Conservation (phyloP, 345 rosid species). For the Psidium guajava region DNA sequence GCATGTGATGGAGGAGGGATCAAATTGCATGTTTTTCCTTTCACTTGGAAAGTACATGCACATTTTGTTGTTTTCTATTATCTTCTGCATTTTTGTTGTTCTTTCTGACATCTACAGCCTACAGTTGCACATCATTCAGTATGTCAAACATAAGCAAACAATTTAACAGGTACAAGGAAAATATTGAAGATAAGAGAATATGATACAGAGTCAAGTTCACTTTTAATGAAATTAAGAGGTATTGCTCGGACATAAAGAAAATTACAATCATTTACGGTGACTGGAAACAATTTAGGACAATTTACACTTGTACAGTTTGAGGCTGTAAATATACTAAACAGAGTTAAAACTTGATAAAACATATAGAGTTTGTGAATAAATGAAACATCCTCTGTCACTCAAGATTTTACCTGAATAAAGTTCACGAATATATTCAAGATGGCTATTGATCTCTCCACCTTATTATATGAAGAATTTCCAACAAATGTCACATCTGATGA, state of each 20-base stretch:
- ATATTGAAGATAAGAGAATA: background rate
- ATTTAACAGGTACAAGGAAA: background rate
- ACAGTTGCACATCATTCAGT: background rate
- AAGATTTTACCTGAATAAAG: slow-evolving; percentile 55
- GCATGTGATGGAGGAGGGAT: background rate
- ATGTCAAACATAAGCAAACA: background rate
- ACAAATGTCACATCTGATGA: slow-evolving; percentile 41
- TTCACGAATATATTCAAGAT: slow-evolving; percentile 51
- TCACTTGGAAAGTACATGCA: background rate
- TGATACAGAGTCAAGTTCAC: background rate
- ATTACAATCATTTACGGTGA: background rate
- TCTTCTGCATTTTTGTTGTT: background rate
- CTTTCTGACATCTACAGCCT: background rate
- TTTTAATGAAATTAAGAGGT: background rate
- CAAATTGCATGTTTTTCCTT: background rate
- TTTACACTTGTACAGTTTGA: background rate
- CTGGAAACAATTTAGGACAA: background rate
- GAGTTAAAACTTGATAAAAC: background rate
- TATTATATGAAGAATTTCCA: slow-evolving; percentile 62
- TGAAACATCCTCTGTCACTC: background rate
- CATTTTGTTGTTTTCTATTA: background rate
- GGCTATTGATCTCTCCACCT: slow-evolving; percentile 64
- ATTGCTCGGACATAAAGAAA: background rate
- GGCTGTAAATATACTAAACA: background rate
- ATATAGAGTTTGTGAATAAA: background rate